Evolutionary conservation across 2,329 filamentous ascomycete genomes (phyloP), one percentile per base, ranked within the genome.

Genomic region (Fusarium torulosum): DNA sequence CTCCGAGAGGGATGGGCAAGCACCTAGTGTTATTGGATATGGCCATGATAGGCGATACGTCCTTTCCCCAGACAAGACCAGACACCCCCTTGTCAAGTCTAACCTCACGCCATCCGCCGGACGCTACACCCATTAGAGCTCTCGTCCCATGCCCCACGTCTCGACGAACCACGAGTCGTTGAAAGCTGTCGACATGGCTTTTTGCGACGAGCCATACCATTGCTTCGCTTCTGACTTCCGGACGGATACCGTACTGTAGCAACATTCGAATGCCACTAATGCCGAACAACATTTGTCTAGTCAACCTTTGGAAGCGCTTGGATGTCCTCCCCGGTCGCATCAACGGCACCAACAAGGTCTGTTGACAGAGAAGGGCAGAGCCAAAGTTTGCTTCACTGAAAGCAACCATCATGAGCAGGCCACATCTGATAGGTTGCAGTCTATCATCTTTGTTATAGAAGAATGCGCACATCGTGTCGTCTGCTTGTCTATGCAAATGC

Each of bases 21-120:
- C 43, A 47, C 40, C 53, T 38, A 45, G 56, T 55, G 40, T 64
- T 53, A 72, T 67, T 66, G 59, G 65, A 60, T 41, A 51, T 47
- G 37, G 17, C 45, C 57, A n/a, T 46, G 37, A 50, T 57, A 46
- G 35, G 43, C 42, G 54, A 37, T 51, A 54, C 56, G 60, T 61
- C 53, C 44, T 68, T 72, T 71, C 71, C 71, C 71, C 65, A 65
- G 65, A 73, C 63, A 59, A 59, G 59, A 63, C 49, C 49, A 71
- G 42, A 63, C 53, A 69, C 60, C 33, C 64, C 60, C 65, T 57
- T 59, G 69, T 63, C 60, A 52, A 35, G 53, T 35, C 64, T 67
- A 59, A 66, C 70, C 71, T 74, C 72, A 74, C 71, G 72, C 72
- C 72, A 74, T 66, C 70, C 68, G 62, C 68, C 68, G 66, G 69